Evolutionary conservation across 1,284 basidiomycete genomes (phyloP), one percentile per base, ranked within the genome.

Genomic region (Ceratobasidium sp.): DNA sequence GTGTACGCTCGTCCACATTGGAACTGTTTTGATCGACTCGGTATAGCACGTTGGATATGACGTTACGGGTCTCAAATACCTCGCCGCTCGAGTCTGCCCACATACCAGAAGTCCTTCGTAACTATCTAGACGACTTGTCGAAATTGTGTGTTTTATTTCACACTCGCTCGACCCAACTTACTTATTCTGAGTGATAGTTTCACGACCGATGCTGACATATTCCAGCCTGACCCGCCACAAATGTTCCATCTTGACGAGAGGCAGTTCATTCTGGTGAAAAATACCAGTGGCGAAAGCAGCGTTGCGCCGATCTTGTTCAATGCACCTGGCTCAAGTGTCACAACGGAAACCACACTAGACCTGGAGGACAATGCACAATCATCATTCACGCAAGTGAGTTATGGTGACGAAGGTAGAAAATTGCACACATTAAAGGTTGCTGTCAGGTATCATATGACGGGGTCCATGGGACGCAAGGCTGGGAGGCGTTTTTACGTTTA

Each of bases 161-260:
- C n/a, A 10, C 10, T 16, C 34, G 16, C 21, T 21, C 8, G 23
- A 14, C 36, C 34, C 26, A 10, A 26, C 32, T 57, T n/a, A 21
- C 28, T 39, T 28, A 12, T 41, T 34, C n/a, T 16, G 41, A 14
- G 26, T 10, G 12, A 34, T 26, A 70, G 67, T 50, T 70, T 70
- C 30, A 58, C 55, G 9, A 70, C 67, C 28, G 55, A 70, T 45
- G 36, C 23, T 26, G 67, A 70, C 16, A 59, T 58, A 28, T 55
- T 55, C 67, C 67, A 70, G 30, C 67, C 67, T 39, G 67, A 70
- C 16, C 67, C 67, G 5, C 67, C 67, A 2, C 67, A 70, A 39
- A 34, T 26, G 3, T 50, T 70, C 21, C 46, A 23, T 21, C 18
- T 59, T n/a, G 55, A 59, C 2, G 67, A 32, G 2, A 70, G 36